These are phyloP conservation scores for Juncus inflexus DNA, from an alignment of 176 grass and related monocot genomes.

Conservation along the genomic window DNA sequence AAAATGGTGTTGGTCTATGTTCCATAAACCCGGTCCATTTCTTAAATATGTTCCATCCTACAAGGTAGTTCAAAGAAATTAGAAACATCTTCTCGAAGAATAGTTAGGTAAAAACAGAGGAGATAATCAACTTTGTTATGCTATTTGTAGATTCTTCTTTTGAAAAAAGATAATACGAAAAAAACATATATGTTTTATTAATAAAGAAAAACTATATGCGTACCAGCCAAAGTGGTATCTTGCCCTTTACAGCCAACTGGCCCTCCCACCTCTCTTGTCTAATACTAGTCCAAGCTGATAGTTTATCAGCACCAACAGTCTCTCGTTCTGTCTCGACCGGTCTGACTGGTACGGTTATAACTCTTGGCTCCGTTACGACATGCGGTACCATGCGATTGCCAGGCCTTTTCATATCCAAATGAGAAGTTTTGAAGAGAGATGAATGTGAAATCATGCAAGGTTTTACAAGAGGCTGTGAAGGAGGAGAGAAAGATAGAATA, in stretches of 20 bases:
- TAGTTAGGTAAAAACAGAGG: constrained; percentile 2
- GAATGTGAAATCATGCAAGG: neutral
- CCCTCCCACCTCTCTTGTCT: constrained; percentile 90
- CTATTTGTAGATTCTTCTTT: constrained; percentile 10
- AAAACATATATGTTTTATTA: constrained; percentile 18
- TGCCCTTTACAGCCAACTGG: constrained; percentile 50
- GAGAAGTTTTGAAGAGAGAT: constrained; percentile 1
- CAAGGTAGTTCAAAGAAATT: neutral
- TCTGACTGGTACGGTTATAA: constrained; percentile 4
- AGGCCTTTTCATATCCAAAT: constrained; percentile 9
- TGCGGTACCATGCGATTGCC: neutral
- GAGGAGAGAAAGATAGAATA: constrained; percentile 20
- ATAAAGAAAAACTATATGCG: constrained; percentile 1
- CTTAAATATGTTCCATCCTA: constrained; percentile 92
- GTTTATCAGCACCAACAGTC: constrained; percentile 29
- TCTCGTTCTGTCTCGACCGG: constrained; percentile 5
- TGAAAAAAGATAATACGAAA: constrained; percentile 13
- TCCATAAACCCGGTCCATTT: constrained; percentile 90
- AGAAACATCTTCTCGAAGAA: neutral
- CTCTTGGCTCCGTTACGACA: constrained; percentile 26
- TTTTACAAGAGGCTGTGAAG: neutral
- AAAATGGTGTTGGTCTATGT: constrained; percentile 81
- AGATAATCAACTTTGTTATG: neutral
- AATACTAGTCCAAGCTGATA: constrained; percentile 82
- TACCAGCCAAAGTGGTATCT: constrained; percentile 91